Conservation (phyloP, 2,329 filamentous ascomycete species). For the Aureobasidium uvarum region DNA sequence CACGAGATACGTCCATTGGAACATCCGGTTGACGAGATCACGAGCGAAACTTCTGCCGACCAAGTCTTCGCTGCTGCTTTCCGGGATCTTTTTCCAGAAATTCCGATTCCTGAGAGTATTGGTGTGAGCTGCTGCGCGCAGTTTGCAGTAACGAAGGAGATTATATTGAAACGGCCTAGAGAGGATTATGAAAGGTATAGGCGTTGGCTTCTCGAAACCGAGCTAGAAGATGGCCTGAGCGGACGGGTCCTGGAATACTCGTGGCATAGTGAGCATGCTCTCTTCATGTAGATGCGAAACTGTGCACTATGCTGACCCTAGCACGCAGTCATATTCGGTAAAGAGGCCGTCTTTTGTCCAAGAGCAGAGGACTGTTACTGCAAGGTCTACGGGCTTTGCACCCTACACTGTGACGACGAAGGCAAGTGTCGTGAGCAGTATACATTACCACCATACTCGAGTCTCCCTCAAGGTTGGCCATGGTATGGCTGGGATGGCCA, state of each 20-base stretch:
- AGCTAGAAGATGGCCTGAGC: conserved; percentile 50
- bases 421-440: conserved; percentile 59
- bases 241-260: conserved; percentile 58
- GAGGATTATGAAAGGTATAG: conserved; percentile 51
- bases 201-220: conserved; percentile 51
- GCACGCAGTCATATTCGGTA: conserved; percentile 26
- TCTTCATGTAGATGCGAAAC: not conserved
- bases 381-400: conserved; percentile 64
- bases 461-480: conserved; percentile 63
- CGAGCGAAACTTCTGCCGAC: conserved; percentile 47
- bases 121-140: conserved; percentile 57
- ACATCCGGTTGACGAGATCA: conserved; percentile 41
- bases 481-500: conserved; percentile 53
- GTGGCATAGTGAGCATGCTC: conserved; percentile 49
- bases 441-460: conserved; percentile 57
- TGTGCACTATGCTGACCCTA: not conserved
- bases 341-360: conserved; percentile 56
- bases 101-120: conserved; percentile 45
- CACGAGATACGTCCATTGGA: conserved; percentile 49
- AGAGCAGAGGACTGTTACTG: conserved; percentile 63
- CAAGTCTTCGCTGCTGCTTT: conserved; percentile 52
- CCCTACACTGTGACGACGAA: conserved; percentile 43
- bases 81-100: conserved; percentile 48
- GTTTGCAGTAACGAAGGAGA: conserved; percentile 52
- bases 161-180: conserved; percentile 47